Evolutionary conservation across 2,329 filamentous ascomycete species (phyloP).

Genomic region (Aspergillus amoenus): DNA sequence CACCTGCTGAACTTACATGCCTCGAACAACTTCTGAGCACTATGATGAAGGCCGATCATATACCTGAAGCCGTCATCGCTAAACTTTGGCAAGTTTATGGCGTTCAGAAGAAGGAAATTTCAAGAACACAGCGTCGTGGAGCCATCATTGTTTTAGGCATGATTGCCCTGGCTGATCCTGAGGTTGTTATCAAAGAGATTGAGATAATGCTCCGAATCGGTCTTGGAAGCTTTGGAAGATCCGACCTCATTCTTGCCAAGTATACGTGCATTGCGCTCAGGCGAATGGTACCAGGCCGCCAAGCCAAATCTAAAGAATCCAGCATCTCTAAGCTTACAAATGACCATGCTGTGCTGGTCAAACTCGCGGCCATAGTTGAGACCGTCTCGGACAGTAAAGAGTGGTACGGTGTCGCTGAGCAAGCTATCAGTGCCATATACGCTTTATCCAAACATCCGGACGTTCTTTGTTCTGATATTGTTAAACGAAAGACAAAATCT

Average conservation of each 20-base stretch:
- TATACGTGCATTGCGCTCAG: constrained; percentile 93
- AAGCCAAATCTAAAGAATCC: constrained; percentile 67
- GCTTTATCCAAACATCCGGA: constrained; percentile 92
- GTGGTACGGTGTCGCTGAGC: constrained; percentile 92
- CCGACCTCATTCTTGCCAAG: constrained; percentile 84
- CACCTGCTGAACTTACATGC: constrained; percentile 90
- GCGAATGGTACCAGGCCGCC: constrained; percentile 84
- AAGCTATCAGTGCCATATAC: constrained; percentile 94
- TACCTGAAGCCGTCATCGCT: constrained; percentile 79
- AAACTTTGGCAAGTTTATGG: constrained; percentile 99
- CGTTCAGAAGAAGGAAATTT: constrained; percentile 89
- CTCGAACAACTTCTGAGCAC: constrained; percentile 91
- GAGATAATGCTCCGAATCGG: constrained; percentile 91
- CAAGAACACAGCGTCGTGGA: constrained; percentile 82
- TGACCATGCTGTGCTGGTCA: constrained; percentile 81
- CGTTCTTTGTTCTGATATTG: constrained; percentile 84
- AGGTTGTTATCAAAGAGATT: constrained; percentile 92
- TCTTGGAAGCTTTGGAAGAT: constrained; percentile 74
- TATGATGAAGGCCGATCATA: constrained; percentile 92
- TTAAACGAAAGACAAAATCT: constrained; percentile 78
- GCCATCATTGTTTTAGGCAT: constrained; percentile 96
- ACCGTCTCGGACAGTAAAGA: constrained; percentile 87
- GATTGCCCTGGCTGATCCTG: constrained; percentile 87
- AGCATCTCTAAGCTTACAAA: constrained; percentile 77
- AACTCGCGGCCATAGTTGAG: constrained; percentile 80